Evolutionary conservation across 164 flowering plant genomes (phyloP).

Genomic region (Stephania japonica): DNA sequence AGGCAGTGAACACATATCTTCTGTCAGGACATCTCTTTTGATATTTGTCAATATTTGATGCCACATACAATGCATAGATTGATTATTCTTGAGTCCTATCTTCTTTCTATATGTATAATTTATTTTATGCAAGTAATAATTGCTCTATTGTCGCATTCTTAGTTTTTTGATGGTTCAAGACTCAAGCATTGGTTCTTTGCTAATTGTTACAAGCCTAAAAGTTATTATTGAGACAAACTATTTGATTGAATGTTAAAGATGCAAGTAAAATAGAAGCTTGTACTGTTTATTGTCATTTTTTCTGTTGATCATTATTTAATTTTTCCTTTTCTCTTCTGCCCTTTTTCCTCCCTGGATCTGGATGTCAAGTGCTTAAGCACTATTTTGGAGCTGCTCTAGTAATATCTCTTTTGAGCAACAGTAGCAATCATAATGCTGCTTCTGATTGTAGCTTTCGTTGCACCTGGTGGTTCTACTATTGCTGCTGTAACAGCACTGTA

Average conservation of each 20-base stretch:
- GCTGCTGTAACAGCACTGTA: too few relatives aligned
- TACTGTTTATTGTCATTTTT: too few relatives aligned
- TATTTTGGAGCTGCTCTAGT: too few relatives aligned
- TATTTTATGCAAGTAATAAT: neutral
- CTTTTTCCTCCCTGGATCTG: too few relatives aligned
- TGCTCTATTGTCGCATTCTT: neutral
- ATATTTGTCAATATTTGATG: neutral
- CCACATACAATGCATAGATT: neutral
- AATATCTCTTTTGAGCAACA: too few relatives aligned
- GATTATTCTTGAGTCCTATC: neutral
- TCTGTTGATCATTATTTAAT: too few relatives aligned
- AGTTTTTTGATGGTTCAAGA: neutral
- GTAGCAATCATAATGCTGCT: too few relatives aligned
- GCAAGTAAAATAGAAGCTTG: too few relatives aligned
- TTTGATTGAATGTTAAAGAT: neutral
- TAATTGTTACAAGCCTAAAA: neutral
- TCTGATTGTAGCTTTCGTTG: too few relatives aligned
- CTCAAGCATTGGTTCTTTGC: neutral
- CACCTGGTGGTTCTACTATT: too few relatives aligned
- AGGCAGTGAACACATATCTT: neutral
- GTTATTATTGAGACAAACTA: neutral
- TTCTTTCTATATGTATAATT: neutral
- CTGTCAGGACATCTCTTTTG: neutral
- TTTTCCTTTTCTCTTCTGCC: too few relatives aligned
- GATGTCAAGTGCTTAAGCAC: too few relatives aligned